A percentile compares a stretch with the other conserved stretches of the same genome.
Evolutionary conservation across 257 asterid species (phyloP).

Genomic region (Nicotiana tabacum): DNA sequence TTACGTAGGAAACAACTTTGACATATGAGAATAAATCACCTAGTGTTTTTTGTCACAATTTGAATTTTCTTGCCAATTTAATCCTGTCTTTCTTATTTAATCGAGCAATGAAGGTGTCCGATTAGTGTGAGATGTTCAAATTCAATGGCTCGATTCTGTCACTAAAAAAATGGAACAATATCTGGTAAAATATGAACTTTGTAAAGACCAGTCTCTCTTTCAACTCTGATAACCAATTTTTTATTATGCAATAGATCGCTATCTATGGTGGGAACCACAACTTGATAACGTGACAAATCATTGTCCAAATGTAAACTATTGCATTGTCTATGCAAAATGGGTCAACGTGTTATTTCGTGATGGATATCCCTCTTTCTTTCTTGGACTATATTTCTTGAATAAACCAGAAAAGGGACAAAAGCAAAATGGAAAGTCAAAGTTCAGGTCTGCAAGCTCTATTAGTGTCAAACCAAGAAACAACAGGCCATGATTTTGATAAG

Average conservation of each 20-base stretch:
- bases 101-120: too few relatives aligned
- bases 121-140: too few relatives aligned
- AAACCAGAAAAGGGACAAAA: not conserved
- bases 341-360: not conserved
- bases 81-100: too few relatives aligned
- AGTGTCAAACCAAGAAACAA: slow-evolving; percentile 11
- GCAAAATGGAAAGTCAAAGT: slow-evolving; percentile 16
- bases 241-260: not conserved
- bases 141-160: too few relatives aligned
- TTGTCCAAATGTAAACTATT: not conserved
- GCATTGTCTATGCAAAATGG: not conserved
- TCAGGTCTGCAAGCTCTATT: slow-evolving; percentile 17
- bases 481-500: slow-evolving; percentile 5
- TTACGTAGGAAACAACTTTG: too few relatives aligned
- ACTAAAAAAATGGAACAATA: too few relatives aligned
- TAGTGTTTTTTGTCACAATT: too few relatives aligned
- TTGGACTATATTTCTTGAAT: not conserved
- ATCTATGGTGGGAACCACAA: not conserved
- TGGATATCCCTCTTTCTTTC: not conserved
- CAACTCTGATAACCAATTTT: too few relatives aligned
- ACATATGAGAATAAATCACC: too few relatives aligned
- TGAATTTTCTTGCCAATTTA: too few relatives aligned
- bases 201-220: too few relatives aligned
- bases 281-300: not conserved
- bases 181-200: too few relatives aligned